Conservation (phyloP, 2,329 filamentous ascomycete genomes). For the Fusarium sp. region DNA sequence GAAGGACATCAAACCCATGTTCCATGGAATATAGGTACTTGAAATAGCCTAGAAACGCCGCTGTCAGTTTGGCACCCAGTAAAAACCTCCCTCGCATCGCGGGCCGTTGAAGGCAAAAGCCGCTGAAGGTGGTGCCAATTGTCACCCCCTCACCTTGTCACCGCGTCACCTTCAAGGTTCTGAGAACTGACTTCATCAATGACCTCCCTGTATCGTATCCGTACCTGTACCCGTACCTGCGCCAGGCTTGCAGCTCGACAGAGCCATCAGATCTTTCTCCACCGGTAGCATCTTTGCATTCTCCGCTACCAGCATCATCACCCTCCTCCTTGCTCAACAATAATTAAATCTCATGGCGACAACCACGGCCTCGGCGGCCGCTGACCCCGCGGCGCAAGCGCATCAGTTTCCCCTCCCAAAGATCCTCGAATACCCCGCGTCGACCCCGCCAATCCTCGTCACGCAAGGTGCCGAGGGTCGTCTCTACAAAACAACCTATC, state of each 20-base stretch:
- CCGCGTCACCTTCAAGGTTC: constrained; percentile 17
- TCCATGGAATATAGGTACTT: constrained; percentile 25
- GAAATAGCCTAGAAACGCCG: constrained; percentile 31
- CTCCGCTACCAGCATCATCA: constrained; percentile 9
- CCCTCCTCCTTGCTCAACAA: constrained; percentile 17
- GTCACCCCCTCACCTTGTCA: constrained; percentile 16
- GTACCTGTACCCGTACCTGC: constrained; percentile 37
- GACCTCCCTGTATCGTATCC: constrained; percentile 18
- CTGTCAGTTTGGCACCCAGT: constrained; percentile 33
- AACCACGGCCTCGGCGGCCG: constrained; percentile 34
- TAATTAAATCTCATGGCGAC: constrained; percentile 17
- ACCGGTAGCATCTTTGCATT: constrained; percentile 18
- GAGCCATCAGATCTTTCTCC: constrained; percentile 33
- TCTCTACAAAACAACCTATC: constrained; percentile 88
- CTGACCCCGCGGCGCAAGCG: constrained; percentile 41
- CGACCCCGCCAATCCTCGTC: constrained; percentile 75
- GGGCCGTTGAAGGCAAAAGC: constrained; percentile 35
- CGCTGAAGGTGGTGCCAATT: constrained; percentile 42
- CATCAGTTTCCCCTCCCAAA: constrained; percentile 68
- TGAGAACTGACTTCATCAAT: constrained; percentile 38
- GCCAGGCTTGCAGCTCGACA: constrained; percentile 42
- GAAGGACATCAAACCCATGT: constrained; percentile 9
- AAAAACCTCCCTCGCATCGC: constrained; percentile 30
- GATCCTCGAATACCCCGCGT: constrained; percentile 73
- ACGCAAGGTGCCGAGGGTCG: constrained; percentile 96